A percentile compares a stretch with the other conserved stretches of the same genome.
Conservation (phyloP, 345 rosid species). For the Eucalyptus pauciflora region DNA sequence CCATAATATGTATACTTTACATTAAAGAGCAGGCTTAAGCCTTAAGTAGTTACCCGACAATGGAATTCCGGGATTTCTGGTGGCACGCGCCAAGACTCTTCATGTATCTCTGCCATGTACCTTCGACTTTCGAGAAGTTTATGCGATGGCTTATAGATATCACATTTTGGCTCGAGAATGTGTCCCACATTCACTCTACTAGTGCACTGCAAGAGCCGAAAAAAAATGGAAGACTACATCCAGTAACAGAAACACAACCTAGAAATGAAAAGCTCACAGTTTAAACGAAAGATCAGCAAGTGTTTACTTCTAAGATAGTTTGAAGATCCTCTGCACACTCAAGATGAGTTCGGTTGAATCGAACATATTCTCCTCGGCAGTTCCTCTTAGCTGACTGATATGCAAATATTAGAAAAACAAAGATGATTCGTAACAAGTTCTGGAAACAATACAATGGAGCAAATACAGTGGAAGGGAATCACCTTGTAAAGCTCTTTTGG, state of each 20-base stretch:
- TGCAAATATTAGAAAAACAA: background rate
- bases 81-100: background rate
- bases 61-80: background rate
- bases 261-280: background rate
- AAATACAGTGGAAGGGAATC: background rate
- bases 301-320: constrained; percentile 5
- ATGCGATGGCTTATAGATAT: background rate
- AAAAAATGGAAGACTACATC: background rate
- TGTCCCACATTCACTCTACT: background rate
- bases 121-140: background rate
- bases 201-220: constrained; percentile 1
- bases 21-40: background rate
- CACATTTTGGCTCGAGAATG: constrained; percentile 18
- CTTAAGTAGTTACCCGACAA: constrained; percentile 4
- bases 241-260: background rate
- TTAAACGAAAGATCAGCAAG: background rate
- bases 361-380: constrained; percentile 9
- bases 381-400: constrained; percentile 9
- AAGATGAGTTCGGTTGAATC: background rate
- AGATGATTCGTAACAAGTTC: background rate
- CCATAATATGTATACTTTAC: background rate
- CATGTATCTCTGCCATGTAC: background rate
- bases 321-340: constrained; percentile 12
- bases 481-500: constrained; percentile 12
- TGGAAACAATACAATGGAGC: background rate